Base-by-base conservation (phyloP, 73 alveolate genomes). In the Urostyla sp. region DNA sequence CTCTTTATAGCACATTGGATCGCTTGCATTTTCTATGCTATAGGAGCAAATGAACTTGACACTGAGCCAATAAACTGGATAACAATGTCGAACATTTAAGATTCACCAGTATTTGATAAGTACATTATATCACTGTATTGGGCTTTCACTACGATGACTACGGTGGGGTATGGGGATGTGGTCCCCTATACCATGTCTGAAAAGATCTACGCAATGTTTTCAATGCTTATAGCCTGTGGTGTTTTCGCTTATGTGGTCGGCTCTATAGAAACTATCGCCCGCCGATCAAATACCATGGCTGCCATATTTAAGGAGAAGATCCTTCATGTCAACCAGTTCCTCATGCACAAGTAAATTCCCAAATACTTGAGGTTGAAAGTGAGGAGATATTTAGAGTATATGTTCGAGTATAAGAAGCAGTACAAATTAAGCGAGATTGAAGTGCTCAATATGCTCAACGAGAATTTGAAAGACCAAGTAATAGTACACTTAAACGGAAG, bases 141-240 rank as follows among this genome's bases (percentile, higher is more conserved):
- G 82, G 75, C 92, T 0, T 88, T 88, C 37, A 59, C 92, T 13
- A 88, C 95, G 3, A 75, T 81, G 58, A 55, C 91, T 15, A 75
- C 91, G 0, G 91, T 81, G 21, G 91, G 91, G 44, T 45, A 88
- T 51, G 95, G 95, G 0, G 92, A 88, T 38, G 66, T 88, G 3
- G n/a, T 73, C 4, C 92, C 95, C 24, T 18, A 36, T 8, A 83
- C 95, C 8, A 49, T 56, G 67, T 13, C 36, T n/a, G 95, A 88
- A 46, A 84, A 74, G 72, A 23, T 88, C 55, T 88, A 56, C 67
- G 92, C 86, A 13, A 84, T 84, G 82, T 55, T 61, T 48, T 35
- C 84, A 0, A 88, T 88, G 95, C 38, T 81, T 13, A 51, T 88
- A 0, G 87, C 92, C n/a, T 67, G 95, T 38, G 95, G 95, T 6